Evolutionary conservation across 805 yeast genomes (phyloP).

Genomic region (Wickerhamia fluorescens): DNA sequence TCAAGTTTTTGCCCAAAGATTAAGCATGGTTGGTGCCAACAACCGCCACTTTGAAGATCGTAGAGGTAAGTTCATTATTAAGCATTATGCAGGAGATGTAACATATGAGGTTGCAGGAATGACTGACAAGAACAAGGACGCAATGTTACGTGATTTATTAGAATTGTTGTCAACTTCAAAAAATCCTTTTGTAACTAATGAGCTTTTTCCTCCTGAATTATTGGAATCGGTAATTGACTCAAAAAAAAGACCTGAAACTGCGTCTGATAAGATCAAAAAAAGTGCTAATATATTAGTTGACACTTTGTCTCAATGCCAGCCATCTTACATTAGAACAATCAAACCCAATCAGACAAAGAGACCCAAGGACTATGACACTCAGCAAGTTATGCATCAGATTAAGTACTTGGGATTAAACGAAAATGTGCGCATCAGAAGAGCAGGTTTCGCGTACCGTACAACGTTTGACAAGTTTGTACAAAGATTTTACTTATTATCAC

Average conservation of each 20-base stretch:
- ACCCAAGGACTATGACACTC: constrained; percentile 81
- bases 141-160: constrained; percentile 78
- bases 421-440: constrained; percentile 94
- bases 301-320: constrained; percentile 84
- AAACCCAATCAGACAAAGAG: constrained; percentile 93
- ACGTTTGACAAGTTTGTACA: constrained; percentile 95
- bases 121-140: constrained; percentile 97
- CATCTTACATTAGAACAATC: constrained; percentile 94
- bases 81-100: constrained; percentile 98
- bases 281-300: constrained; percentile 89
- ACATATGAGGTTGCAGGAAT: constrained; percentile 81
- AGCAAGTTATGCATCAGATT: constrained; percentile 90
- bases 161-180: constrained; percentile 69
- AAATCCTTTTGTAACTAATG: constrained; percentile 60
- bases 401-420: constrained; percentile 94
- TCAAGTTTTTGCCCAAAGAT: constrained; percentile 88
- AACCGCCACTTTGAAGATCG: constrained; percentile 89
- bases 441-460: constrained; percentile 97
- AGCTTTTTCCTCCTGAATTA: constrained; percentile 34
- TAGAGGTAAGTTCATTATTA: constrained; percentile 77
- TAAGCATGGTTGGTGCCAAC: constrained; percentile 67
- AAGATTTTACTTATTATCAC: constrained; percentile 81
- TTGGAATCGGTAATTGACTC: constrained; percentile 40
- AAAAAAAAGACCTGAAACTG: constrained; percentile 85
- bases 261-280: constrained; percentile 87